Conservation (phyloP, 176 grass and related monocot genomes). For the Thalia dealbata region DNA sequence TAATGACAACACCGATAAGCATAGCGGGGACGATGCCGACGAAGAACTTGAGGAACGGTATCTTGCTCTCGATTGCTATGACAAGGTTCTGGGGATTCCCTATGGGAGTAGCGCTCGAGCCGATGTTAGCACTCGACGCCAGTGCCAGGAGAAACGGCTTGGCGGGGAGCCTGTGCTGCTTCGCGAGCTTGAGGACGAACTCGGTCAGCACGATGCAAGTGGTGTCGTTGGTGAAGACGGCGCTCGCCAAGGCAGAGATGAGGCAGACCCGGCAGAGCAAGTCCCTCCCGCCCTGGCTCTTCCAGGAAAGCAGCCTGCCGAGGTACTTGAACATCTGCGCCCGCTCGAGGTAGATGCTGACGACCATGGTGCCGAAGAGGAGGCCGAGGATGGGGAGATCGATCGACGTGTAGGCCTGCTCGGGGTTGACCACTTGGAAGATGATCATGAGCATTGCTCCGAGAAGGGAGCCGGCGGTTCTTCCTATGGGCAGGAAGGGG, state of each 20-base stretch:
- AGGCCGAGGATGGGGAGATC: conserved; percentile 85
- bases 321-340: conserved; percentile 90
- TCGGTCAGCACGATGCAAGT: conserved; percentile 61
- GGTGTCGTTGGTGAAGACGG: conserved; percentile 94
- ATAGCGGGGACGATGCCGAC: conserved; percentile 62
- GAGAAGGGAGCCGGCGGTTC: conserved; percentile 76
- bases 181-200: conserved; percentile 79
- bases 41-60: conserved; percentile 53
- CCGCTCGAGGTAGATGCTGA: conserved; percentile 74
- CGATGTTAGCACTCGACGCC: conserved; percentile 77
- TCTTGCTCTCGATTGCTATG: conserved; percentile 78
- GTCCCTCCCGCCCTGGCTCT: conserved; percentile 63
- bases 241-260: conserved; percentile 60
- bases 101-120: conserved; percentile 63
- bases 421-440: conserved; percentile 50
- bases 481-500: conserved; percentile 66
- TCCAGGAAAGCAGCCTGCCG: conserved; percentile 52
- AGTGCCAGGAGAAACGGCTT: conserved; percentile 58
- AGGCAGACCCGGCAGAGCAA: conserved; percentile 58
- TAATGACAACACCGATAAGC: conserved; percentile 40
- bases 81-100: conserved; percentile 98
- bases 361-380: conserved; percentile 95
- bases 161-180: conserved; percentile 73
- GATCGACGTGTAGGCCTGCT: conserved; percentile 65
- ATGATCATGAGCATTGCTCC: conserved; percentile 91